Percentiles rank a stretch among this genome's conserved stretches.
Conservation (phyloP, 371 early-diverging fungal genomes). For the Mortierella sp. region DNA sequence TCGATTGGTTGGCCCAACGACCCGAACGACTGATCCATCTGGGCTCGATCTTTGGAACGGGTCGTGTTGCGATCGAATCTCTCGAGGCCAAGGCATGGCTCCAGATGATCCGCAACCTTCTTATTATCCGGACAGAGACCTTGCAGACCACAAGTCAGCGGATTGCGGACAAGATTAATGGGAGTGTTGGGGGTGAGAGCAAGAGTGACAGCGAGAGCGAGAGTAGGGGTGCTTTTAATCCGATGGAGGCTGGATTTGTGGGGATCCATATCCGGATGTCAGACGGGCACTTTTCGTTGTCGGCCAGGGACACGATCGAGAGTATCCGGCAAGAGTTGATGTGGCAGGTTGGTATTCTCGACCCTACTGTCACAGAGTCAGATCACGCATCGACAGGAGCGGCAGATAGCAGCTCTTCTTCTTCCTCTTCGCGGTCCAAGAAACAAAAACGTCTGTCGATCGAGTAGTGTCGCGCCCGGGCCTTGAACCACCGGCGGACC, state of each 20-base stretch:
- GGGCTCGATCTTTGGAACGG: conserved; percentile 72
- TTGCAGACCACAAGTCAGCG: conserved; percentile 42
- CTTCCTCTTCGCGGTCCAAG: neutral
- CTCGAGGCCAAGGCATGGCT: conserved; percentile 56
- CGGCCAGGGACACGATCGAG: conserved; percentile 49
- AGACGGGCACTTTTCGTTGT: conserved; percentile 53
- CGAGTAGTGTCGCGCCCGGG: conserved; percentile 40
- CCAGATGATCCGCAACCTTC: conserved; percentile 35
- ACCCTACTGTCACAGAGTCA: neutral
- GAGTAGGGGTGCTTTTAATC: neutral
- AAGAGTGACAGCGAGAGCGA: neutral
- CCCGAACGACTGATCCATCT: conserved; percentile 63
- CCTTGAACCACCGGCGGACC: conserved; percentile 24
- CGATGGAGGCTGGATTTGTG: conserved; percentile 43
- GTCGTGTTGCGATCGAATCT: conserved; percentile 62
- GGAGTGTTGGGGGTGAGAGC: neutral
- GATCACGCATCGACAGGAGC: neutral
- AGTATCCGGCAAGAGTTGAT: conserved; percentile 46
- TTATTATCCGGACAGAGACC: conserved; percentile 45
- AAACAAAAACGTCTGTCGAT: conserved; percentile 30
- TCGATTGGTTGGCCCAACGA: conserved; percentile 60
- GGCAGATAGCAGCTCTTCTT: neutral
- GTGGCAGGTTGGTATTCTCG: conserved; percentile 46
- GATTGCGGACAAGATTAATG: conserved; percentile 39
- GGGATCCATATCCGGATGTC: conserved; percentile 56